Conservation (phyloP, 2,329 filamentous ascomycete species). For the Reticulascus tulasneorum region DNA sequence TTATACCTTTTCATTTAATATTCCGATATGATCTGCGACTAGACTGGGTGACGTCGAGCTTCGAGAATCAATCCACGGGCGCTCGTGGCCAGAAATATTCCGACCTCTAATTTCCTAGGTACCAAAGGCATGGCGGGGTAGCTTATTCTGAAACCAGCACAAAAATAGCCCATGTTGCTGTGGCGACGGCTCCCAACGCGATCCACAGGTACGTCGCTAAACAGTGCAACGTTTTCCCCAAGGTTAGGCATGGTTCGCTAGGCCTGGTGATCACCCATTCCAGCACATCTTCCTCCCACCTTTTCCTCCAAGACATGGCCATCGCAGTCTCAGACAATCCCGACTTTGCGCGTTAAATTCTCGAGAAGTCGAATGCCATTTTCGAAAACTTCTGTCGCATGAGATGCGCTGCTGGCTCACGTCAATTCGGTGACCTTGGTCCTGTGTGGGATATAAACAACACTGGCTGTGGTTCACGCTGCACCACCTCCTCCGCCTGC, state of each 20-base stretch:
- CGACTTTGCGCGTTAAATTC: conserved; percentile 2
- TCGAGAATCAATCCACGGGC: no score
- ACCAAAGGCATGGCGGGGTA: conserved; percentile 9
- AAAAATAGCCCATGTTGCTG: conserved; percentile 4
- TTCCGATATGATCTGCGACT: no score
- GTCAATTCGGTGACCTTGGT: conserved; percentile 8
- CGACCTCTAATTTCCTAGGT: no score
- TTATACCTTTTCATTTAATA: no score
- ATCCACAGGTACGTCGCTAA: conserved; percentile 5
- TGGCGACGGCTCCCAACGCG: conserved; percentile 7
- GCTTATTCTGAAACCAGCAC: conserved; percentile 12
- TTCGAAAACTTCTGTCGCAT: not conserved
- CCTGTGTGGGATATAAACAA: conserved; percentile 1
- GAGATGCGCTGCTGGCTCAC: conserved; percentile 9
- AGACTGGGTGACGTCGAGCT: no score
- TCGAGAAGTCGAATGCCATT: conserved; percentile 5
- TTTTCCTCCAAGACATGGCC: not conserved
- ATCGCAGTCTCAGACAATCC: conserved; percentile 12
- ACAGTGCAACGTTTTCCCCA: conserved; percentile 5
- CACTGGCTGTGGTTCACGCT: no score
- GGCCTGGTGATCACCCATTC: conserved; percentile 1
- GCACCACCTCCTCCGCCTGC: conserved; percentile 2
- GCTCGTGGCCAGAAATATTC: no score
- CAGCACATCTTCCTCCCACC: not conserved
- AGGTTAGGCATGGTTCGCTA: not conserved